Evolutionary conservation across 176 grass and related monocot genomes (phyloP), one percentile per base, ranked within the genome.

Genomic region (Guadua angustifolia): DNA sequence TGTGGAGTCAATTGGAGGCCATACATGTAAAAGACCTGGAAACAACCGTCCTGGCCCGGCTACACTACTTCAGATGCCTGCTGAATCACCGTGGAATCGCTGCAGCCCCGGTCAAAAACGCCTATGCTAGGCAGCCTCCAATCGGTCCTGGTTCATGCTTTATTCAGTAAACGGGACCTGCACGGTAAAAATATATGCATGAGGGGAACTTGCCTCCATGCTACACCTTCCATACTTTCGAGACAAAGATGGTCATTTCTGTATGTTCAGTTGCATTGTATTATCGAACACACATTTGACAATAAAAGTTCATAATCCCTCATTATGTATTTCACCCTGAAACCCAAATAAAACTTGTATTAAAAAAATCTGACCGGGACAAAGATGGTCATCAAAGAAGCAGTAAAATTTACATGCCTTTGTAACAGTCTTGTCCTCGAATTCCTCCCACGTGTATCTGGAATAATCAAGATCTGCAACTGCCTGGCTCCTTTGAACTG

Each of bases 51-150:
- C 46, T 92, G 79, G 78, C 71, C 3, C 88, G 93, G 35, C 67
- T 99, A 47, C 96, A 92, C 42, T 88, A 92, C 50, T 99, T 99
- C 78, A 94, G 89, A 86, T 94, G 96, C 83, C 64, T 99, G 40
- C 80, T 95, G 71, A 95, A 95, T 66, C 91, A 94, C 71, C 89
- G 93, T 12, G 96, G 96, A 24, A 76, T 99, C 4, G 79, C 96
- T 2, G 96, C 96, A 14, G 91, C 96, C 38, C 93, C 93, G 13
- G 96, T 99, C 61, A 89, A 89, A 35, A 95, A 92, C 61, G 85
- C 60, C 75, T 90, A 92, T 73, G 93, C 96, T 66, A 58, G 96
- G 6, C 81, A 44, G 24, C 88, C 96, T 19, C 93, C 93, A 4
- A 78, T 82, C 0, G 89, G 93, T 56, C 86, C 91, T 42, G 89